Base-by-base conservation (phyloP, 495 filamentous ascomycete genomes). In the Stereocaulon alpinum region DNA sequence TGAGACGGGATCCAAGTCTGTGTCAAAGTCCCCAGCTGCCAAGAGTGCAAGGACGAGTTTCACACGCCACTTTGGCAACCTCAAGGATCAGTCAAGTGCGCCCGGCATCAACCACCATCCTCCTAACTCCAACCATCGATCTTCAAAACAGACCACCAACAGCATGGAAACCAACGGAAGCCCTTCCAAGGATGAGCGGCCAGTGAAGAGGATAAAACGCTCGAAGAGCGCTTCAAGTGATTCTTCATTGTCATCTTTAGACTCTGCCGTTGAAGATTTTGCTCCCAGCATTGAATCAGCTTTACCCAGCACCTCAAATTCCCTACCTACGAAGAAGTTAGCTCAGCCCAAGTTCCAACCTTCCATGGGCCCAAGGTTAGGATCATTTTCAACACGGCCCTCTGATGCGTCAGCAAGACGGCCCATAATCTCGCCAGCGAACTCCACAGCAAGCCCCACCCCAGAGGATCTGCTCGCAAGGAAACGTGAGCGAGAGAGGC, bases 181-280 rank as follows among this genome's bases (percentile, higher is more conserved):
- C 18, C 37, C 60, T 12, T 44, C 53, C 17, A 63, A 68, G 45
- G 59, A 63, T 11, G 58, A 57, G 22, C 58, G 43, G 29, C 61
- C 64, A 27, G 24, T 56, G 12, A 64, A 65, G 34, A 61, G 66
- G 12, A 27, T 59, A 29, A 67, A 63, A 56, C 66, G 67, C n/a
- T 66, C 67, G 5, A 50, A 56, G 42, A 70, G 68, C 58, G 59
- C 56, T 27, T 67, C 69, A 34, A 79, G 71, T 27, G 68, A 69
- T 14, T 77, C 75, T 11, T 75, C 72, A 15, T 54, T 78, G 27
- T 78, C 79, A 30, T 74, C 75, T 22, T 41, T 68, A 11, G 56
- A 67, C 51, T 68, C 66, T 22, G 56, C 60, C 47, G 60, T 66
- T 43, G 61, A 64, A 42, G 66, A 57, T 17, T 63, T 59, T 63